phyloP scores from a whole-genome alignment of 2,329 filamentous ascomycete species.

The Alternaria triticina region DNA sequence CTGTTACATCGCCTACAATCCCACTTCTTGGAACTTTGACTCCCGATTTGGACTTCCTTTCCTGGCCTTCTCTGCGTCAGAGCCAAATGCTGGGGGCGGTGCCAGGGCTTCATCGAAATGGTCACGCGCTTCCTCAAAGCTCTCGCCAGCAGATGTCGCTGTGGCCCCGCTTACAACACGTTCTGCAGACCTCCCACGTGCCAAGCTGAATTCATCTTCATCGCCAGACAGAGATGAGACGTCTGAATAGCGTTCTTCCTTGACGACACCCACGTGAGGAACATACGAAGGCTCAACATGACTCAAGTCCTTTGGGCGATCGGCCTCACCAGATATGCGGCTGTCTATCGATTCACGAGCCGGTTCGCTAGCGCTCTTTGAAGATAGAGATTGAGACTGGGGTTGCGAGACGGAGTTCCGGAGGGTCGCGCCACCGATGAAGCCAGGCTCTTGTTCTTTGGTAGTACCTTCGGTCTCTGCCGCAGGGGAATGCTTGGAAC shows the following conservation, averaged over 20 bases:
- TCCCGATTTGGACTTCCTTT: slow-evolving; percentile 42
- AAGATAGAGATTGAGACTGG: slow-evolving; percentile 18
- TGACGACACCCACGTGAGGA: slow-evolving; percentile 15
- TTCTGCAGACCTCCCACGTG: slow-evolving; percentile 30
- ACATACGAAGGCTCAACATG: slow-evolving; percentile 21
- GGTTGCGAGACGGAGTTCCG: slow-evolving; percentile 30
- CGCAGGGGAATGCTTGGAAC: slow-evolving; percentile 40
- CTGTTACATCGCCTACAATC: slow-evolving; percentile 21
- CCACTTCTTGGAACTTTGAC: slow-evolving; percentile 45
- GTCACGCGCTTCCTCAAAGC: slow-evolving; percentile 62
- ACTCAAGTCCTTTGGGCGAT: slow-evolving; percentile 18
- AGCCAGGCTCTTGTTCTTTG: slow-evolving; percentile 42
- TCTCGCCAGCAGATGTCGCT: slow-evolving; percentile 49
- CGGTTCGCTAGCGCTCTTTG: slow-evolving; percentile 3
- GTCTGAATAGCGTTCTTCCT: slow-evolving; percentile 32
- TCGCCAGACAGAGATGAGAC: slow-evolving; percentile 45
- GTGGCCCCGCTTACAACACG: slow-evolving; percentile 38
- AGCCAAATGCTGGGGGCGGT: slow-evolving; percentile 49
- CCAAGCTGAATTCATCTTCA: slow-evolving; percentile 7
- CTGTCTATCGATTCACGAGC: slow-evolving; percentile 12
- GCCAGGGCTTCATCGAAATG: slow-evolving; percentile 55
- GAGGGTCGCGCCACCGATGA: slow-evolving; percentile 54
- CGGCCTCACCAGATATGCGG: slow-evolving; percentile 2
- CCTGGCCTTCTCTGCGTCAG: slow-evolving; percentile 28
- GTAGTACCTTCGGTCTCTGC: slow-evolving; percentile 15